phyloP scores from a whole-genome alignment of 1,284 basidiomycete genomes.

The Ganoderma lingzhi region DNA sequence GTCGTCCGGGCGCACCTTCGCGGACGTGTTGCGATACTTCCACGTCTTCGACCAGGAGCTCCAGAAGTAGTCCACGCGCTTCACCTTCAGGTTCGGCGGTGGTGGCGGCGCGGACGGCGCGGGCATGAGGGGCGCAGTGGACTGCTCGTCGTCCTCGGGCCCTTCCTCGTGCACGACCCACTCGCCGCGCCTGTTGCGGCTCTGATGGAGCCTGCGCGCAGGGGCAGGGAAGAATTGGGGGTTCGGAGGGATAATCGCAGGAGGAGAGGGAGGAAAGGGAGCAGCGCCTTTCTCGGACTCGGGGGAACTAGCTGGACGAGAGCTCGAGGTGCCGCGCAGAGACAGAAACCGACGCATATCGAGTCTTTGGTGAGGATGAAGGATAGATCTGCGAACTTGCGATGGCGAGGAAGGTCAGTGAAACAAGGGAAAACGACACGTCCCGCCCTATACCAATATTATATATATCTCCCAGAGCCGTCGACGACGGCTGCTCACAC shows the following conservation, averaged over 20 bases:
- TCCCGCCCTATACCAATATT: background rate
- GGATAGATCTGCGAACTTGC: background rate
- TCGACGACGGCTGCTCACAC: background rate
- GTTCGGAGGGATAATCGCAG: background rate
- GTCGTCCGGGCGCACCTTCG: slow-evolving; percentile 60
- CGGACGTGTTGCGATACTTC: slow-evolving; percentile 64
- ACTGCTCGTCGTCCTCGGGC: slow-evolving; percentile 10
- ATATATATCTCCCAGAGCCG: background rate
- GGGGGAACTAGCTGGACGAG: background rate
- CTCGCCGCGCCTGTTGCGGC: slow-evolving; percentile 6
- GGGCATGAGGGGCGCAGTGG: background rate
- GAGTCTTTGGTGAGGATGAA: background rate
- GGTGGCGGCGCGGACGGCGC: slow-evolving; percentile 44
- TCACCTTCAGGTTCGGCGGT: slow-evolving; percentile 57
- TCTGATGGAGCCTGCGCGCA: background rate
- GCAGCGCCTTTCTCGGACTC: background rate
- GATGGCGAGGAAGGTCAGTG: background rate
- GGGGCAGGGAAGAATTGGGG: background rate
- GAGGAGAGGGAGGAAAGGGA: background rate
- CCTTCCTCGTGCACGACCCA: slow-evolving; percentile 14
- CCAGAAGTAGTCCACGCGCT: slow-evolving; percentile 64
- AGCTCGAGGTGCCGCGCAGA: background rate
- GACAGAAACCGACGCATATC: slow-evolving; percentile 16
- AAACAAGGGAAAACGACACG: background rate
- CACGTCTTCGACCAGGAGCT: slow-evolving; percentile 60